Conservation (phyloP, 1,284 basidiomycete species). For the Rhodotorula sp. region DNA sequence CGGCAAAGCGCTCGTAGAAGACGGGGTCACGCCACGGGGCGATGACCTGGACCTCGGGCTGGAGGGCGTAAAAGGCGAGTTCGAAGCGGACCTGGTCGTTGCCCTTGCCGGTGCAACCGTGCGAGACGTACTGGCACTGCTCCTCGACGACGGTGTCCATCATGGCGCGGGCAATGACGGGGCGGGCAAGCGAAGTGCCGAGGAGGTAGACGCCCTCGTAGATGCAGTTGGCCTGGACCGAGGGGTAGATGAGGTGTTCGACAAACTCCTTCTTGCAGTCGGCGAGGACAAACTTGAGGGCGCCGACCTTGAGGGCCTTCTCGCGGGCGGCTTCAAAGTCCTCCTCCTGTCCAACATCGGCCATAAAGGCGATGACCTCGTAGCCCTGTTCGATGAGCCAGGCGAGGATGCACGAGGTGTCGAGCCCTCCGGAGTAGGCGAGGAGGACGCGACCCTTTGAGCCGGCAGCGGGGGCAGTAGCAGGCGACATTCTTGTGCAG, state of each 20-base stretch:
- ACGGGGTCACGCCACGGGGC: constrained; percentile 96
- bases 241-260: constrained; percentile 91
- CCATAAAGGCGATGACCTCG: constrained; percentile 91
- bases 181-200: constrained; percentile 94
- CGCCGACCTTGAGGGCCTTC: constrained; percentile 90
- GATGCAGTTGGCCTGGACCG: constrained; percentile 97
- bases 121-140: constrained; percentile 95
- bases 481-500: constrained; percentile 22
- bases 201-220: constrained; percentile 99
- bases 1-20: constrained; percentile 97
- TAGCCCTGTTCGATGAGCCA: constrained; percentile 88
- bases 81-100: constrained; percentile 99
- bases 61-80: constrained; percentile 97
- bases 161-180: constrained; percentile 99
- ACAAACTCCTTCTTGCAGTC: constrained; percentile 95
- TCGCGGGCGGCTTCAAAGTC: constrained; percentile 90
- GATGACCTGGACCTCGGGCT: constrained; percentile 98
- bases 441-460: constrained; percentile 79
- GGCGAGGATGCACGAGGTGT: constrained; percentile 93
- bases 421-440: constrained; percentile 96
- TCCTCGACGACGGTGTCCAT: constrained; percentile 87
- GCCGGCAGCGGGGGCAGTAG: constrained; percentile 28
- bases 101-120: constrained; percentile 98
- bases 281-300: constrained; percentile 90
- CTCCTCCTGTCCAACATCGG: constrained; percentile 98